These are phyloP conservation scores for Podosphaera leucotricha DNA, from an alignment of 2,329 filamentous ascomycete genomes.

Conservation along the genomic window DNA sequence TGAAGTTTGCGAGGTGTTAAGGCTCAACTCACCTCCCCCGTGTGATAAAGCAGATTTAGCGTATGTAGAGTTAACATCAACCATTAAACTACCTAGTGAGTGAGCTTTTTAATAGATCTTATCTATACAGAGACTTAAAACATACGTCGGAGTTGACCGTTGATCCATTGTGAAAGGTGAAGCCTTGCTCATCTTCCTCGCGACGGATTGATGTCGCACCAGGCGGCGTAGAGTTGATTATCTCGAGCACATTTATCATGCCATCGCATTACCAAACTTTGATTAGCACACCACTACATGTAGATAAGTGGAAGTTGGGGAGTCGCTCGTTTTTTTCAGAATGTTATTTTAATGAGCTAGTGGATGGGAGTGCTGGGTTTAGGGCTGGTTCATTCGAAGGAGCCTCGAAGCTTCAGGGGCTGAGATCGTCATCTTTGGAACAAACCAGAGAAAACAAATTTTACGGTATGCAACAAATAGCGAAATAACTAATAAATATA, in stretches of 20 bases:
- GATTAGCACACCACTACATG: background rate
- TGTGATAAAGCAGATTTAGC: constrained; percentile 11
- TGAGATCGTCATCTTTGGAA: background rate
- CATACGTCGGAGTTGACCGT: background rate
- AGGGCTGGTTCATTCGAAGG: background rate
- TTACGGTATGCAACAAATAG: background rate
- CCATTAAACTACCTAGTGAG: constrained; percentile 8
- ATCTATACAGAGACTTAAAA: background rate
- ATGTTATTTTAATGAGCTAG: background rate
- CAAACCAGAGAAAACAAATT: background rate
- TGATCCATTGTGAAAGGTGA: background rate
- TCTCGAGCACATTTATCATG: background rate
- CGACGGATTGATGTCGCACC: background rate
- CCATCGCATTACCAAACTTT: background rate
- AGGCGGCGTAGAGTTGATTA: background rate
- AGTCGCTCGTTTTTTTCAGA: background rate
- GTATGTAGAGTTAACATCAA: constrained; percentile 13
- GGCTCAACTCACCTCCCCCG: constrained; percentile 8
- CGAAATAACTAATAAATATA: no score
- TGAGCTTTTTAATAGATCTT: constrained; percentile 5
- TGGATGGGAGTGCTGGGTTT: background rate
- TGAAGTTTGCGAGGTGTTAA: constrained; percentile 6
- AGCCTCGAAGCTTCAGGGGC: background rate
- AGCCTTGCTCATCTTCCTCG: background rate
- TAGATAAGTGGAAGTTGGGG: no score